Conservation (phyloP, 345 rosid genomes). For the Triadica sebifera region DNA sequence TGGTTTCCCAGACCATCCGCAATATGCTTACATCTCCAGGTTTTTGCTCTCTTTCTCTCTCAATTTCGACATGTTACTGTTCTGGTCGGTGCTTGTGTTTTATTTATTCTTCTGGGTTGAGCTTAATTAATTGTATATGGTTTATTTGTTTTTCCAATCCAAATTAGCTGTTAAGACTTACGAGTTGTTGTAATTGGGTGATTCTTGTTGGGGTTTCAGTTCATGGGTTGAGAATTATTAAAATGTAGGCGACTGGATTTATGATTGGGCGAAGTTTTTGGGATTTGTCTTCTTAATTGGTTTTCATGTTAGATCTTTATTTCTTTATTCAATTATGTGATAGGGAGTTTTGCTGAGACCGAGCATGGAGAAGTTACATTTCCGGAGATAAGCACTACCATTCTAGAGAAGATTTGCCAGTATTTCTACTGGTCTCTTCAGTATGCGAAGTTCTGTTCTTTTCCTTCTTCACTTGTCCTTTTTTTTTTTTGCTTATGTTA, state of each 20-base stretch:
- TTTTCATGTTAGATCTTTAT: too few species aligned
- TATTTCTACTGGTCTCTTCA: conserved; percentile 86
- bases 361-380: conserved; percentile 76
- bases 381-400: conserved; percentile 73
- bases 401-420: conserved; percentile 85
- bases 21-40: too few species aligned
- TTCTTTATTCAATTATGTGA: background rate
- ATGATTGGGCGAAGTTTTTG: background rate
- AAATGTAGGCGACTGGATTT: background rate
- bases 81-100: too few species aligned
- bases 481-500: too few species aligned
- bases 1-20: too few species aligned
- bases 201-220: background rate
- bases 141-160: too few species aligned
- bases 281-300: background rate
- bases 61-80: too few species aligned
- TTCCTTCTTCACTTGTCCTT: background rate
- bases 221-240: background rate
- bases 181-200: background rate
- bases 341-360: conserved; percentile 69
- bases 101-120: too few species aligned
- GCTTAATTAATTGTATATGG: too few species aligned
- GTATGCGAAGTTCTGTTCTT: conserved; percentile 51
- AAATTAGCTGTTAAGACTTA: background rate
- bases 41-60: too few species aligned